A percentile compares a stretch with the other conserved stretches of the same genome.
These are phyloP conservation scores for Pharnaceum exiguum DNA, from an alignment of 148 eudicot genomes.

Conservation along the genomic window DNA sequence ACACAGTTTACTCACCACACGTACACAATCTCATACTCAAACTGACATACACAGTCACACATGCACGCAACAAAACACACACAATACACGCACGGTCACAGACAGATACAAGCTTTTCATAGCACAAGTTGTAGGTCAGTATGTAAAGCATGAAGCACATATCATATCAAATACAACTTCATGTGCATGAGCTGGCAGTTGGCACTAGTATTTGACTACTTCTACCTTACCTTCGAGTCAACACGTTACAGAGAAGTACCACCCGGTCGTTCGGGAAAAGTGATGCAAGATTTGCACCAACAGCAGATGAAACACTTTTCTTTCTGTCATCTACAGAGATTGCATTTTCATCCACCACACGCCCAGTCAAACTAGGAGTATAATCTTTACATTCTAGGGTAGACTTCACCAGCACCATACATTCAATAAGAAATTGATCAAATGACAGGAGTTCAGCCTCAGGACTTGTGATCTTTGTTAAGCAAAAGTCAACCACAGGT, in stretches of 20 bases:
- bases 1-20: too few relatives aligned
- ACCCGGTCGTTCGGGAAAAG: constrained; percentile 83
- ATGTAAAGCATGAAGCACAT: background rate
- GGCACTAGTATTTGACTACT: background rate
- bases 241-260: constrained; percentile 74
- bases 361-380: constrained; percentile 76
- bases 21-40: too few relatives aligned
- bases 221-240: constrained; percentile 65
- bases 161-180: too few relatives aligned
- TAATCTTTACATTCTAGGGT: constrained; percentile 94
- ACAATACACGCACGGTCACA: too few relatives aligned
- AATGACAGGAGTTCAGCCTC: constrained; percentile 62
- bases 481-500: constrained; percentile 78
- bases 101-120: too few relatives aligned
- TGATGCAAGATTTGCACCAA: constrained; percentile 60
- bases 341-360: constrained; percentile 72
- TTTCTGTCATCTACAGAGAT: constrained; percentile 66
- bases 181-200: constrained; percentile 1
- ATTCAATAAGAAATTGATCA: constrained; percentile 82
- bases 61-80: too few relatives aligned
- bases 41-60: too few relatives aligned
- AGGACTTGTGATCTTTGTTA: constrained; percentile 76
- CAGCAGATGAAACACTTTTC: constrained; percentile 63
- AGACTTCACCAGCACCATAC: constrained; percentile 84
- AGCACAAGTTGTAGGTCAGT: too few relatives aligned